These are phyloP conservation scores for Saposhnikovia divaricata DNA, from an alignment of 129 eudicot species.

Conservation along the genomic window DNA sequence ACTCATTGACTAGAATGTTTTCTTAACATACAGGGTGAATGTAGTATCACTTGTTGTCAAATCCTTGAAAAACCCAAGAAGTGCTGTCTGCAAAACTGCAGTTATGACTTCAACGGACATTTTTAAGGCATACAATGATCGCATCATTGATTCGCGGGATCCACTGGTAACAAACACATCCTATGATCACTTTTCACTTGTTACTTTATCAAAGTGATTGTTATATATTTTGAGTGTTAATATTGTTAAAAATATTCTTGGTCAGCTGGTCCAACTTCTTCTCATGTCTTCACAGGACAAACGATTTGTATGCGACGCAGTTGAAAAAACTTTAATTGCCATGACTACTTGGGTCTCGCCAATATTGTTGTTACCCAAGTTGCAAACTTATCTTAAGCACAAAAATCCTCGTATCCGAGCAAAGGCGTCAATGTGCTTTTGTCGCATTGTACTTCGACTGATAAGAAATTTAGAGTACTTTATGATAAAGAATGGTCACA, in stretches of 20 bases:
- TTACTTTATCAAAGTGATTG: background rate
- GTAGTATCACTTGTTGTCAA: conserved; percentile 60
- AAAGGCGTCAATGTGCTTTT: conserved; percentile 72
- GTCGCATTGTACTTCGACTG: conserved; percentile 55
- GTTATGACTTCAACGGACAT: conserved; percentile 74
- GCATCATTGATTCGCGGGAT: conserved; percentile 52
- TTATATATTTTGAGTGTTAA: background rate
- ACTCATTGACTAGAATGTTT: background rate
- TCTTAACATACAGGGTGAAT: conserved; percentile 31
- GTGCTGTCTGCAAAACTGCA: conserved; percentile 86
- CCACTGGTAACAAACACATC: conserved; percentile 41
- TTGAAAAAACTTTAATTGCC: conserved; percentile 59
- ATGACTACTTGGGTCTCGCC: conserved; percentile 58
- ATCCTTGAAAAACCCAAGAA: conserved; percentile 83
- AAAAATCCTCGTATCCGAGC: conserved; percentile 87
- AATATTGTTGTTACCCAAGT: conserved; percentile 51
- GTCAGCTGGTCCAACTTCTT: conserved; percentile 72
- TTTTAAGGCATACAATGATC: conserved; percentile 62
- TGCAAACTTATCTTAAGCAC: conserved; percentile 65
- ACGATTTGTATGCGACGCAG: conserved; percentile 84
- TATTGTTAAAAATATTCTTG: conserved; percentile 11
- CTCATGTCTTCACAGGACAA: conserved; percentile 92
- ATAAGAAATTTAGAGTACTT: conserved; percentile 28
- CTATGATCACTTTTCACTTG: background rate
- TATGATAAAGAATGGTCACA: too few relatives aligned